phyloP scores from a whole-genome alignment of 2,329 filamentous ascomycete genomes.

The Neonectria hederae region DNA sequence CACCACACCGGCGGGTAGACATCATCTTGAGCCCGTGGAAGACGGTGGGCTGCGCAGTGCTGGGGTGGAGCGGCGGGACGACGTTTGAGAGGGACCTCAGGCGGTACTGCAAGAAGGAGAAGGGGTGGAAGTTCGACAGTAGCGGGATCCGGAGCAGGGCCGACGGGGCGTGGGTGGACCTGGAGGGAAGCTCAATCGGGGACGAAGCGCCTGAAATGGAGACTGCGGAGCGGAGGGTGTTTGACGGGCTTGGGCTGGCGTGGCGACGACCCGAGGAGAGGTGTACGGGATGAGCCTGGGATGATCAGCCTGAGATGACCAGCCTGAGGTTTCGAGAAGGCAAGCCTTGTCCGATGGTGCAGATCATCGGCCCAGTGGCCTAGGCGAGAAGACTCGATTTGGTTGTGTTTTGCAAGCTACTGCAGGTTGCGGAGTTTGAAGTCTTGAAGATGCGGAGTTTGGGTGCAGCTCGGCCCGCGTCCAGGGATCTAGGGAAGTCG shows the following conservation, averaged over 20 bases:
- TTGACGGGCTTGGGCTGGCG: conserved; percentile 76
- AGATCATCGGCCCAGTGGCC: background rate
- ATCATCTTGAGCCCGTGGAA: conserved; percentile 92
- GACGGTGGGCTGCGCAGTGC: conserved; percentile 85
- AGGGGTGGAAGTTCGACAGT: conserved; percentile 87
- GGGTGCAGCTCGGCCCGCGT: conserved; percentile 4
- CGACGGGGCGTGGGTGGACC: conserved; percentile 75
- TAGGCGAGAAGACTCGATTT: no score
- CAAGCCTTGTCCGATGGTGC: background rate
- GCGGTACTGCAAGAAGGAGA: conserved; percentile 77
- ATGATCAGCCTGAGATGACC: no score
- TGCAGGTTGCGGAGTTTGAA: conserved; percentile 23
- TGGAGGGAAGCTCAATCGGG: conserved; percentile 61
- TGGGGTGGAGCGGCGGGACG: conserved; percentile 89
- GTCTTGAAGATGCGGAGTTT: conserved; percentile 33
- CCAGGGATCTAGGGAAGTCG: background rate
- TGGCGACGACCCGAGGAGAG: conserved; percentile 74
- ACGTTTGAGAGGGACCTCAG: conserved; percentile 91
- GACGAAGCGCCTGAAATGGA: conserved; percentile 68
- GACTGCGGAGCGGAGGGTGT: conserved; percentile 82
- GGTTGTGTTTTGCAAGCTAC: no score
- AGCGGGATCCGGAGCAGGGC: conserved; percentile 78
- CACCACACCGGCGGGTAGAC: conserved; percentile 82
- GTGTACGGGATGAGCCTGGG: conserved; percentile 69
- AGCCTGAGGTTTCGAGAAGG: background rate